These are phyloP conservation scores for Sarocladium brachiariae DNA, from an alignment of 2,329 filamentous ascomycete genomes.

Conservation along the genomic window DNA sequence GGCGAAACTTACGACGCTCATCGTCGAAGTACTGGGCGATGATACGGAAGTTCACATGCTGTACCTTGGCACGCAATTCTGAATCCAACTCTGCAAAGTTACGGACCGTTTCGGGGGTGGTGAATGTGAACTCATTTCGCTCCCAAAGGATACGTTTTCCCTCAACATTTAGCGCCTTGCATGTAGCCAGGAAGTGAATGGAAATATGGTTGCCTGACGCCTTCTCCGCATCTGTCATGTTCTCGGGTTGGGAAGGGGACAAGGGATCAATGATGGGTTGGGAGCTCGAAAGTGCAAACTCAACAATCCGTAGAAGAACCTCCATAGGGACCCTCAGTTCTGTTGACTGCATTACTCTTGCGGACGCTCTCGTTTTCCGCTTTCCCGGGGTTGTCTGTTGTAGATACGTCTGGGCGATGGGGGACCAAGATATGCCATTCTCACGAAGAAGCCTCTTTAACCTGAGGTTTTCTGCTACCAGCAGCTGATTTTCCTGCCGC, in stretches of 20 bases:
- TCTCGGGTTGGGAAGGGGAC: constrained; percentile 34
- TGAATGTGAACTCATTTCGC: constrained; percentile 49
- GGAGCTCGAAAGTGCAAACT: constrained; percentile 41
- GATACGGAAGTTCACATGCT: constrained; percentile 42
- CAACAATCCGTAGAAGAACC: constrained; percentile 44
- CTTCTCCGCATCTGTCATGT: constrained; percentile 37
- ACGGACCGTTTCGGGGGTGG: constrained; percentile 40
- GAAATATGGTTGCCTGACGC: constrained; percentile 40
- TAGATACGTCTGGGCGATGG: constrained; percentile 26
- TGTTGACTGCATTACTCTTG: constrained; percentile 15
- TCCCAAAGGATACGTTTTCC: constrained; percentile 44
- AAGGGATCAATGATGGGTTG: constrained; percentile 49
- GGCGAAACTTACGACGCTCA: constrained; percentile 27
- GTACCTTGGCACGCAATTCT: constrained; percentile 35
- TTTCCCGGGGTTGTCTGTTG: constrained; percentile 23
- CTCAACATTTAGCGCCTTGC: constrained; percentile 41
- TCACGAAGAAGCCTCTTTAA: constrained; percentile 46
- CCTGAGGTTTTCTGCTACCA: constrained; percentile 41
- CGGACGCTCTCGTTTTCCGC: constrained; percentile 27
- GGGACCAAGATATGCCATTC: constrained; percentile 45
- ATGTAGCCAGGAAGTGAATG: constrained; percentile 46
- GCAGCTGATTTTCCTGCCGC: constrained; percentile 37
- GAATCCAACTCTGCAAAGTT: constrained; percentile 40
- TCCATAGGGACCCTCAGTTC: constrained; percentile 40
- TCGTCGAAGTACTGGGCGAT: constrained; percentile 52